Evolutionary conservation across 116 monocot genomes (phyloP).

Genomic region (Posidonia oceanica): DNA sequence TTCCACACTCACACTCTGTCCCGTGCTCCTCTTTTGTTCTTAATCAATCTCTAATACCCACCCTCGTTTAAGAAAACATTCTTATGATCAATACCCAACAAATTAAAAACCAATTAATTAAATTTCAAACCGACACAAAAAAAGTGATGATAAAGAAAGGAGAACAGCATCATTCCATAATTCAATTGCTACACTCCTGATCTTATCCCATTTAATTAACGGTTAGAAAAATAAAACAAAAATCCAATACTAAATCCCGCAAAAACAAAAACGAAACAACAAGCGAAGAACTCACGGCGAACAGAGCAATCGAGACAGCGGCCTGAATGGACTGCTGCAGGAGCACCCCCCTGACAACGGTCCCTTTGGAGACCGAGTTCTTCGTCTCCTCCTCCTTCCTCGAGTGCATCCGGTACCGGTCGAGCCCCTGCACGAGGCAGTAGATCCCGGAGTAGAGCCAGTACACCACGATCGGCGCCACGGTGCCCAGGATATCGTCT

Average conservation of each 20-base stretch:
- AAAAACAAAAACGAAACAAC: background rate
- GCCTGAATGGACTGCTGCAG: slow-evolving; percentile 58
- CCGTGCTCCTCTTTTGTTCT: too few relatives aligned
- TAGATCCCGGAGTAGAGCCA: slow-evolving; percentile 79
- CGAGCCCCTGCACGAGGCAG: slow-evolving; percentile 18
- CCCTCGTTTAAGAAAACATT: too few relatives aligned
- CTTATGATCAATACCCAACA: too few relatives aligned
- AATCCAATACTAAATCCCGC: background rate
- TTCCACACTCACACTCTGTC: too few relatives aligned
- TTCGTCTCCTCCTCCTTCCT: slow-evolving; percentile 37
- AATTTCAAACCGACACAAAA: too few relatives aligned
- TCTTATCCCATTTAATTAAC: too few relatives aligned
- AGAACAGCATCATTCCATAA: too few relatives aligned
- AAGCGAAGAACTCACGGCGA: slow-evolving; percentile 25
- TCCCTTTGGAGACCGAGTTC: slow-evolving; percentile 43
- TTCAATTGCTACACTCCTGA: too few relatives aligned
- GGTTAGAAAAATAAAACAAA: background rate
- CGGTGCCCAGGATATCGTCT: slow-evolving; percentile 55
- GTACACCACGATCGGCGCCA: slow-evolving; percentile 55
- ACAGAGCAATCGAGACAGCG: slow-evolving; percentile 33
- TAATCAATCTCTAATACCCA: too few relatives aligned
- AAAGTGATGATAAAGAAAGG: too few relatives aligned
- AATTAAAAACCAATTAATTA: too few relatives aligned
- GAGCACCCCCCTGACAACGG: slow-evolving; percentile 66
- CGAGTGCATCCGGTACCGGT: slow-evolving; percentile 49